phyloP scores from a whole-genome alignment of 1,284 basidiomycete species.

The Lignosus rhinocerotis region DNA sequence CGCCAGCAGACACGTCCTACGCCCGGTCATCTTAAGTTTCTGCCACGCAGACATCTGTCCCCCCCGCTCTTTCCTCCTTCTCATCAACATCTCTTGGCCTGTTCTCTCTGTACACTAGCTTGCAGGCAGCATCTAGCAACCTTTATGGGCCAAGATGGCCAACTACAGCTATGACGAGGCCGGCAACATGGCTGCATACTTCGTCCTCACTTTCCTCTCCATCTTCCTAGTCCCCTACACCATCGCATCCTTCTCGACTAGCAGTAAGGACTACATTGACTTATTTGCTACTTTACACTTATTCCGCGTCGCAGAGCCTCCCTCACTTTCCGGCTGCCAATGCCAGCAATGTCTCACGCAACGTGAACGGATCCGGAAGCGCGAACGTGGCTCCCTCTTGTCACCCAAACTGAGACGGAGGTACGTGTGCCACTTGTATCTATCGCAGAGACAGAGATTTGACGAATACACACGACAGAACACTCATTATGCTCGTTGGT shows the following conservation, averaged over 20 bases:
- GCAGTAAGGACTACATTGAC: constrained; percentile 35
- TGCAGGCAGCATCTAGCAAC: constrained; percentile 2
- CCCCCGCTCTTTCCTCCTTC: constrained; percentile 8
- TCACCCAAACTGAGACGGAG: constrained; percentile 30
- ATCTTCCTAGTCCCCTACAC: constrained; percentile 80
- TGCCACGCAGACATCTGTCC: constrained; percentile 19
- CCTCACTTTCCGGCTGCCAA: constrained; percentile 51
- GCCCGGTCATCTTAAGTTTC: constrained; percentile 1
- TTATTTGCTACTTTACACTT: not conserved
- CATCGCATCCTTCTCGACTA: constrained; percentile 43
- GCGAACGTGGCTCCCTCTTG: constrained; percentile 44
- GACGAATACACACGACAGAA: constrained; percentile 34
- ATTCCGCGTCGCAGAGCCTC: constrained; percentile 24
- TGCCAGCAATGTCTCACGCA: constrained; percentile 68
- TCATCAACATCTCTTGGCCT: constrained; percentile 4
- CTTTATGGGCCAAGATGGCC: constrained; percentile 50
- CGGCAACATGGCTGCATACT: constrained; percentile 88
- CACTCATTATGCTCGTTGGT: constrained; percentile 63
- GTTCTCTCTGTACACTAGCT: constrained; percentile 15
- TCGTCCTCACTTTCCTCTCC: constrained; percentile 83
- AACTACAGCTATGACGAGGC: constrained; percentile 87
- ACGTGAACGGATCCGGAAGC: constrained; percentile 46
- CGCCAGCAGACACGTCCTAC: constrained; percentile 16
- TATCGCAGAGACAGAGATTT: too few relatives aligned
- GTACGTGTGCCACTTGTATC: constrained; percentile 20